Evolutionary conservation across 257 asterid species (phyloP).

Genomic region (Solanum medicagineum): DNA sequence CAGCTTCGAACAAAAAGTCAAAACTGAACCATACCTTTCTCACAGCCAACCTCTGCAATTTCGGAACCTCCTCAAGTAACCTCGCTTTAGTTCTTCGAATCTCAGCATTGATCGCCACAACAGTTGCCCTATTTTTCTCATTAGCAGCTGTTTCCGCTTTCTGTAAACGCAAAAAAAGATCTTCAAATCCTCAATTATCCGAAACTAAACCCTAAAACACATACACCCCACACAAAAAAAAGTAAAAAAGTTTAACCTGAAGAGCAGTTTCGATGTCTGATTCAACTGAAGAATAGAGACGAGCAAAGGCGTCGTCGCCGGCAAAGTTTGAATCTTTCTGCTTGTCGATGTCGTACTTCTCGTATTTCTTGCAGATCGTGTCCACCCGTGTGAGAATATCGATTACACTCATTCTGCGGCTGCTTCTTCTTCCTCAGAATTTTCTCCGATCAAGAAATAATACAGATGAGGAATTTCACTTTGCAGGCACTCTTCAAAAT

Average conservation of each 20-base stretch:
- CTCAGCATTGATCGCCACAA: slow-evolving; percentile 89
- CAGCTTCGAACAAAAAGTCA: not conserved
- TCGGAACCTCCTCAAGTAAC: slow-evolving; percentile 79
- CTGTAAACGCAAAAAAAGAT: slow-evolving; percentile 15
- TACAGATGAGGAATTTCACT: not conserved
- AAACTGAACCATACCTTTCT: slow-evolving; percentile 40
- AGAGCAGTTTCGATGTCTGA: slow-evolving; percentile 83
- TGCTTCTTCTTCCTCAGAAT: not conserved
- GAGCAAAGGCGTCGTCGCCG: slow-evolving; percentile 95
- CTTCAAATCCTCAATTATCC: not conserved
- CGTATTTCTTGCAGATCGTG: slow-evolving; percentile 91
- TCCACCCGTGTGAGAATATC: slow-evolving; percentile 89
- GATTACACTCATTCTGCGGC: slow-evolving; percentile 67
- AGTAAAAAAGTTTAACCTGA: slow-evolving; percentile 28
- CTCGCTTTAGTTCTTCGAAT: slow-evolving; percentile 82
- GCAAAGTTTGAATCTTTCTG: slow-evolving; percentile 67
- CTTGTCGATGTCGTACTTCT: slow-evolving; percentile 70
- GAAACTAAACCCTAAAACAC: not conserved
- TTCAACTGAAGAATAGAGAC: slow-evolving; percentile 70
- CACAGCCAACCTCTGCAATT: slow-evolving; percentile 81
- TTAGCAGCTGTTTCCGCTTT: slow-evolving; percentile 72
- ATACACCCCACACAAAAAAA: not conserved
- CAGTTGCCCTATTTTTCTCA: slow-evolving; percentile 82
- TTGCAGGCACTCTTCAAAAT: not conserved
- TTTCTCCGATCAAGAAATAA: not conserved